Evolutionary conservation across 768 basidiomycete species (phyloP).

Genomic region (Rhodotorula babjevae): DNA sequence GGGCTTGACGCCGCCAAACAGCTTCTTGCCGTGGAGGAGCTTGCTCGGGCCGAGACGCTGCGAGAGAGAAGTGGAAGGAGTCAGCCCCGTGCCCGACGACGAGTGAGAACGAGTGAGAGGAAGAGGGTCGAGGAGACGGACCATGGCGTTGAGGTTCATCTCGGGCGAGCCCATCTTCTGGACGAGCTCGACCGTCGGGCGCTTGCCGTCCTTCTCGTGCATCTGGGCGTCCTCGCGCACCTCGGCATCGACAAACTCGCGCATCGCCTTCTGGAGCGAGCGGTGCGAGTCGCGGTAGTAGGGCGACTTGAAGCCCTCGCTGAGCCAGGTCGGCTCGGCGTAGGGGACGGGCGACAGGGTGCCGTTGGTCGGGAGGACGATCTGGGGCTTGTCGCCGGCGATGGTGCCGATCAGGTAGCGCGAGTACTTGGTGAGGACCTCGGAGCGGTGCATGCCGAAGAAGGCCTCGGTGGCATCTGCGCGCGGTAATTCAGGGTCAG

Average conservation of each 20-base stretch:
- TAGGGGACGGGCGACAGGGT: conserved; percentile 73
- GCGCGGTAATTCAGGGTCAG: background rate
- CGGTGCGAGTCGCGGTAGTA: conserved; percentile 74
- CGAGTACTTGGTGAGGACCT: conserved; percentile 57
- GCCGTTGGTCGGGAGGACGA: conserved; percentile 52
- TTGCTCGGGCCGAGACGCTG: conserved; percentile 81
- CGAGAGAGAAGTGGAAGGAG: background rate
- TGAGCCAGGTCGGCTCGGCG: conserved; percentile 84
- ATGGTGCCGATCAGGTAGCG: conserved; percentile 39
- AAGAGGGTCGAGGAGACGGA: background rate
- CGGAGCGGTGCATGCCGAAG: conserved; percentile 80
- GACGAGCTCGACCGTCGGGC: conserved; percentile 68
- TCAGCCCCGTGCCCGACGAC: background rate
- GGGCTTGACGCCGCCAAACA: conserved; percentile 61
- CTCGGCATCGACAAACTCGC: conserved; percentile 64
- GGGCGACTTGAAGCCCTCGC: conserved; percentile 59
- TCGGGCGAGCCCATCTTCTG: conserved; percentile 63
- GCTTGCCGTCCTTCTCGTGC: conserved; percentile 85
- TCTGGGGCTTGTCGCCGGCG: conserved; percentile 33
- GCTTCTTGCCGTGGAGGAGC: conserved; percentile 70
- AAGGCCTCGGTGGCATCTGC: conserved; percentile 64
- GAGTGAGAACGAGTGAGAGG: background rate
- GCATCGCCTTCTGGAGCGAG: conserved; percentile 60
- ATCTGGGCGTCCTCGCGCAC: conserved; percentile 68
- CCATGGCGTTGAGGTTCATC: conserved; percentile 73